Base-by-base conservation (phyloP, 2,329 filamentous ascomycete genomes). In the Ploettnerulaceae sp. region DNA sequence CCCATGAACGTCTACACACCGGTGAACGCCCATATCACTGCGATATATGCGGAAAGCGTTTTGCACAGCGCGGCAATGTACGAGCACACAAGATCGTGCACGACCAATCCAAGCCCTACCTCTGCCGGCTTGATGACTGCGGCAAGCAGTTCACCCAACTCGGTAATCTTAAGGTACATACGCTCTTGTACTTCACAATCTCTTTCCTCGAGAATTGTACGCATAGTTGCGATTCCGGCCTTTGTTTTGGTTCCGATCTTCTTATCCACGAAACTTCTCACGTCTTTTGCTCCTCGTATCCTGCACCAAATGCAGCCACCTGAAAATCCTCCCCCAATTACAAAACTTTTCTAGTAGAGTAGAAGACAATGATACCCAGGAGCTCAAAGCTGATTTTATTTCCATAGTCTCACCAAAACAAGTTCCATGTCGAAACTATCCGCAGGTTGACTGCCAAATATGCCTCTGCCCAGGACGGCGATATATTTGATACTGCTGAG, bases 131-230 rank as follows among this genome's bases (percentile, higher is more conserved):
- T 6, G 89, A 95, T 57, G 76, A 81, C 50, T 97, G 91, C 69
- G 80, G 81, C 51, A 96, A 95, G 70, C 76, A 82, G 33, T 96
- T 96, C 63, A 94, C 88, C 0, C 87, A 94, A 57, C 77, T 91
- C 1, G 91, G 91, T 7, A 96, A 96, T 62, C 77, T 96, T 57
- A 97, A 97, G 78, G 86, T 88, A 40, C 32, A 36, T 39, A 20
- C 4, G 8, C 15, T 40, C 21, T 31, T 21, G 7, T 14, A n/a
- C 25, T 31, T 41, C 38, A 41, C 26, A 32, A 11, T 22, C 22
- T 7, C 31, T 26, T 34, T 15, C 7, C 24, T 15, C 14, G 36
- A 35, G 4, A 1, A 22, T 36, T 38, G 31, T 14, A n/a, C n/a
- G 22, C 26, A 11, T 36, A 24, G 39, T 37, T 15, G 24, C 26